Conservation (phyloP, 495 filamentous ascomycete genomes). For the Cetradonia linearis region DNA sequence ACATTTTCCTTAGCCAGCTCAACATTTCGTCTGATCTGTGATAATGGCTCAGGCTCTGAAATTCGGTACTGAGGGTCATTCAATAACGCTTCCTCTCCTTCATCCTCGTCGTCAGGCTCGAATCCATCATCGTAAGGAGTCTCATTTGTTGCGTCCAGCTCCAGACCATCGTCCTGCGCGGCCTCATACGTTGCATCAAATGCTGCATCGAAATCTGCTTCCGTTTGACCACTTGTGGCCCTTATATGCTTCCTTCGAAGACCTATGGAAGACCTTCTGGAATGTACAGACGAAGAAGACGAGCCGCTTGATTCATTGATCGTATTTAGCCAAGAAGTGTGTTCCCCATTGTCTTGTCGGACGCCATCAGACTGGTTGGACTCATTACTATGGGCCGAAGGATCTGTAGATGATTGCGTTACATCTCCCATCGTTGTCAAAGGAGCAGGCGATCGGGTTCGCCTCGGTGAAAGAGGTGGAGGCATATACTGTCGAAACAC, state of each 20-base stretch:
- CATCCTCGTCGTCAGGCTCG: conserved; percentile 55
- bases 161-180: conserved; percentile 87
- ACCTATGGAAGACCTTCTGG: conserved; percentile 59
- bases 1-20: conserved; percentile 71
- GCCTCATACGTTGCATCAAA: conserved; percentile 93
- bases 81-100: conserved; percentile 28
- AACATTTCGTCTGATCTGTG: conserved; percentile 56
- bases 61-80: conserved; percentile 25
- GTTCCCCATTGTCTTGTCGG: conserved; percentile 56
- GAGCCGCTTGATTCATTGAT: conserved; percentile 92
- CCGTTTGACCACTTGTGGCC: conserved; percentile 61
- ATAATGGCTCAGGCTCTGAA: conserved; percentile 37
- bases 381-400: conserved; percentile 11
- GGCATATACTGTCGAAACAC: conserved; percentile 48
- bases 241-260: conserved; percentile 57
- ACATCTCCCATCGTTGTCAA: conserved; percentile 21
- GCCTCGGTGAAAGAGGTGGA: conserved; percentile 54
- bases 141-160: conserved; percentile 86
- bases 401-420: conserved; percentile 26
- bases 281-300: conserved; percentile 69
- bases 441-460: conserved; percentile 23
- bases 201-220: conserved; percentile 90
- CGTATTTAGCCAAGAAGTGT: conserved; percentile 89
- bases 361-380: conserved; percentile 33
- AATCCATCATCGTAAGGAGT: conserved; percentile 91